Evolutionary conservation across 129 eudicot species (phyloP), one percentile per base, ranked within the genome.

Genomic region (Artemisia annua): DNA sequence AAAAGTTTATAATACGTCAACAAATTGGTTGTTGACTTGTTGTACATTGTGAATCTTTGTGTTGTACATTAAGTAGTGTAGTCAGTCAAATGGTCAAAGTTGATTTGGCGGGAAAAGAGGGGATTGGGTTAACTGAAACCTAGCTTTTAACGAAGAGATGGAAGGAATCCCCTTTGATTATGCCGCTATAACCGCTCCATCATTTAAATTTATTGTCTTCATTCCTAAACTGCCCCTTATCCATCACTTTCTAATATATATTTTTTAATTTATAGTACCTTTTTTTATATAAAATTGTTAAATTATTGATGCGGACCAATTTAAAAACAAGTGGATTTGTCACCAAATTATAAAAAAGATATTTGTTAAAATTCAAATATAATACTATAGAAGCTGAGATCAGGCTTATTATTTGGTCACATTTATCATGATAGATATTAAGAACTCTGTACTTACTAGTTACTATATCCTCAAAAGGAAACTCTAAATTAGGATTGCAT

Each of bases 101-200:
- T 1, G 8, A 19, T 35, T 57, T 78, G 82, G 82, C 78, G 82
- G 82, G 82, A 78, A 78, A 78, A 71, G 52, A 35, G 82, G 82
- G 50, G 71, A 35, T 56, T 78, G 58, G 59, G 48, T 64, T 70
- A 78, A 78, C 82, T 57, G 77, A 64, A 78, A 64, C 73, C 72
- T 63, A 71, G 74, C 80, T 76, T 76, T 76, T 76, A 67, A 61
- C 74, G 80, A 58, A 46, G 71, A 53, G 67, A 73, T 78, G 68
- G 81, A 63, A 48, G 82, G 54, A 48, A 52, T 66, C 44, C 73
- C 78, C 82, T 51, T 72, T 71, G 72, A 78, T 78, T 71, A 71
- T 78, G 82, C 82, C 82, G 82, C 28, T 78, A 78, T 77, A 78
- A 71, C 82, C 82, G 82, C 77, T 78, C 82, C 82, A 55, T 78